Percentiles rank a stretch among this genome's conserved stretches.
Conservation (phyloP, 768 basidiomycete genomes). For the Lactarius hatsudake region DNA sequence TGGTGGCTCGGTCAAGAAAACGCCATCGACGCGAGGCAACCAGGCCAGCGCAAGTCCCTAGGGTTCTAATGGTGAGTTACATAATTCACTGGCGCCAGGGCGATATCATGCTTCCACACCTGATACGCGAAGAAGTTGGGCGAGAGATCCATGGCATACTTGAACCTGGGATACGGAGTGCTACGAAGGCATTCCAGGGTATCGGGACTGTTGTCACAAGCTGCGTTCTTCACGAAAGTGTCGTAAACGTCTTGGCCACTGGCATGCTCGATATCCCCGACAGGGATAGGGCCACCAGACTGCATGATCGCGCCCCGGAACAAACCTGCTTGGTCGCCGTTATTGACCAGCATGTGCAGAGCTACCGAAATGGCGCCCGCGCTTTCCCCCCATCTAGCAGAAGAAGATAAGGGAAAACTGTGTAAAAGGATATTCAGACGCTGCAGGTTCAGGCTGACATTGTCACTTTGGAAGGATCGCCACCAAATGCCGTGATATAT, state of each 20-base stretch:
- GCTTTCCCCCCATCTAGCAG: constrained; percentile 35
- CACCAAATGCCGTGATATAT: constrained; percentile 42
- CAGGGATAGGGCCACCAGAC: constrained; percentile 31
- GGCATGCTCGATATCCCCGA: constrained; percentile 20
- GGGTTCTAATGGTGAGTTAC: not conserved
- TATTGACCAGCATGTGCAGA: constrained; percentile 32
- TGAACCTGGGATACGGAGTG: constrained; percentile 9
- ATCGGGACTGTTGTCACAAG: constrained; percentile 25
- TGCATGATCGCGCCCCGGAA: constrained; percentile 32
- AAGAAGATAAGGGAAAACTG: not conserved
- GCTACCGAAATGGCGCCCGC: constrained; percentile 40
- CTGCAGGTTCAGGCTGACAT: constrained; percentile 23
- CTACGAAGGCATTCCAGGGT: constrained; percentile 28
- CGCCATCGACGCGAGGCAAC: constrained; percentile 29
- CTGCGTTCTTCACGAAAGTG: constrained; percentile 25
- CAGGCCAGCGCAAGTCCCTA: constrained; percentile 23
- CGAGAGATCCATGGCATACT: constrained; percentile 22
- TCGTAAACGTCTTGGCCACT: constrained; percentile 28
- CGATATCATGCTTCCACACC: not conserved
- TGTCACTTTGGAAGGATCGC: constrained; percentile 37
- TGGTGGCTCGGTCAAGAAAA: constrained; percentile 29
- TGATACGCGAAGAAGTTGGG: constrained; percentile 24
- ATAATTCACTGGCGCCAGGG: not conserved
- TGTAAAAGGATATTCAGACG: not conserved
- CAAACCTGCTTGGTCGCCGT: constrained; percentile 28